Conservation (phyloP, 2,329 filamentous ascomycete species). For the Sclerotinia spermophila region DNA sequence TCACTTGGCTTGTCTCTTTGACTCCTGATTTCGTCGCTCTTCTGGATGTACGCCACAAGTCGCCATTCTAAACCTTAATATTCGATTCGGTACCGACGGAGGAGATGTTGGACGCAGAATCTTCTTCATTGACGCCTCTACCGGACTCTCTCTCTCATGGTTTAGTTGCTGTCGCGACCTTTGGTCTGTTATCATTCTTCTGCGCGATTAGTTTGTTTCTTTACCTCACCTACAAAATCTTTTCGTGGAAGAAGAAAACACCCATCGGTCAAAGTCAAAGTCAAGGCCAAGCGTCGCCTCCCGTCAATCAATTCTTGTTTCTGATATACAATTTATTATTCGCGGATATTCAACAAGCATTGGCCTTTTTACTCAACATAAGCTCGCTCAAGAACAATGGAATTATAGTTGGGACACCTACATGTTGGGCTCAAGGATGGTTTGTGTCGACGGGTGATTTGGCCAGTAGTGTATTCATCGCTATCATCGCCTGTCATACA, state of each 20-base stretch:
- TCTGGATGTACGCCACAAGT: background rate
- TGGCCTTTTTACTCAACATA: constrained; percentile 61
- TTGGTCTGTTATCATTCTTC: constrained; percentile 47
- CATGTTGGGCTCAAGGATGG: constrained; percentile 64
- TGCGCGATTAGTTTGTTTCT: constrained; percentile 43
- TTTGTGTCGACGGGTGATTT: constrained; percentile 65
- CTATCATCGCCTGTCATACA: constrained; percentile 62
- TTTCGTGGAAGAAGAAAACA: constrained; percentile 29
- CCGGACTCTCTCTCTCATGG: constrained; percentile 37
- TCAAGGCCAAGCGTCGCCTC: constrained; percentile 19
- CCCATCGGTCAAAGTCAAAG: constrained; percentile 7
- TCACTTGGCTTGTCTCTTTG: background rate
- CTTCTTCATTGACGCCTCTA: constrained; percentile 31
- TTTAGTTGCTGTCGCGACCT: constrained; percentile 44
- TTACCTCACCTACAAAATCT: constrained; percentile 41
- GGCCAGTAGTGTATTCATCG: constrained; percentile 63
- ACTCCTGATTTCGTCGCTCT: background rate
- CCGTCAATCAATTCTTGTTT: constrained; percentile 64
- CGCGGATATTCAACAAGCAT: constrained; percentile 63
- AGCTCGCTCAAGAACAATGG: constrained; percentile 53
- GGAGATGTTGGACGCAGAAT: constrained; percentile 22
- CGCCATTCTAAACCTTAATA: background rate
- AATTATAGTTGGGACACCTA: constrained; percentile 50
- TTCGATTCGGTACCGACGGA: background rate
- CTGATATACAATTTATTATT: constrained; percentile 67